These are phyloP conservation scores for Leccinum ochraceum DNA, from an alignment of 768 basidiomycete species.

Conservation along the genomic window DNA sequence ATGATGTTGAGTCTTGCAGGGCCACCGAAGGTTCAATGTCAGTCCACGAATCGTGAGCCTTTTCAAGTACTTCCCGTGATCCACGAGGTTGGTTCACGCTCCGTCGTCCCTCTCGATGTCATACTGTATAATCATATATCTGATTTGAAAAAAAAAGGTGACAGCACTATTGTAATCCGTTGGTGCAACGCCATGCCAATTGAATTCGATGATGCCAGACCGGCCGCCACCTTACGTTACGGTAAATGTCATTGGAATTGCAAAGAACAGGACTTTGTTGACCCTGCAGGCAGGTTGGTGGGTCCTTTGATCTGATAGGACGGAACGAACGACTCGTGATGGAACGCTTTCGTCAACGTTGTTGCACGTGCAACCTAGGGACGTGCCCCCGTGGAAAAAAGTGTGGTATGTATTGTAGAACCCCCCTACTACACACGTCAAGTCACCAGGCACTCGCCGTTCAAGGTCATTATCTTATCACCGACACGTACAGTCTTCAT, in stretches of 20 bases:
- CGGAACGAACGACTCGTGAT: not conserved
- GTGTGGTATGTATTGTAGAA: not conserved
- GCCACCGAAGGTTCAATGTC: not conserved
- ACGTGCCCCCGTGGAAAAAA: conserved; percentile 8
- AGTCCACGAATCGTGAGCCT: not conserved
- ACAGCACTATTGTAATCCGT: not conserved
- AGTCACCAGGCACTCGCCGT: not conserved
- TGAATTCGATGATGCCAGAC: not conserved
- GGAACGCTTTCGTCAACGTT: not conserved
- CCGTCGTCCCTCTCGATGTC: not conserved
- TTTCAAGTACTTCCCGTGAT: not conserved
- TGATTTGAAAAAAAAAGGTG: not conserved
- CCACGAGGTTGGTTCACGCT: not conserved
- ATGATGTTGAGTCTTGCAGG: conserved; percentile 2
- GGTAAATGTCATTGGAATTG: conserved; percentile 4
- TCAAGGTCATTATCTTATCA: not conserved
- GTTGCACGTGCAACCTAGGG: conserved; percentile 10
- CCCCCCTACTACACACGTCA: not conserved
- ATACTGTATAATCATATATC: not conserved
- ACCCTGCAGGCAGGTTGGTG: not conserved
- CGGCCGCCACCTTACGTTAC: not conserved
- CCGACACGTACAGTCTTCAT: conserved; percentile 11
- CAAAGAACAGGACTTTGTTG: conserved; percentile 10
- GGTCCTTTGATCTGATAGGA: not conserved
- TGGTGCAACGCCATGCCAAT: not conserved